These are phyloP conservation scores for Eucalyptus tenuipes DNA, from an alignment of 345 rosid genomes.

Conservation along the genomic window DNA sequence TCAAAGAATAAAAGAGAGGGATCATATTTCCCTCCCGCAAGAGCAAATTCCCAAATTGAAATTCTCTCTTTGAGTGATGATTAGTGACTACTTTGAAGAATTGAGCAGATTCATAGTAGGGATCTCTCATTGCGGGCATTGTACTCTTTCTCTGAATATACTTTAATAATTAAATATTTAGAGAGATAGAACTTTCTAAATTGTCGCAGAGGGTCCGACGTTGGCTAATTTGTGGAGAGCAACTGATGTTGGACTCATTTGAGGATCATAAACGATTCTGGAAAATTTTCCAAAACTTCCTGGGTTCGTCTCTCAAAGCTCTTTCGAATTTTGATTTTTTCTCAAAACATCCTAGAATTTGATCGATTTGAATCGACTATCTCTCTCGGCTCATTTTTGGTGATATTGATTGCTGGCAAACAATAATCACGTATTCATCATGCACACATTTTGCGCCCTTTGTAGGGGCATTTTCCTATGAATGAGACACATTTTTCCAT, in stretches of 20 bases:
- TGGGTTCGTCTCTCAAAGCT: too few species aligned
- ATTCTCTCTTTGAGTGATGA: background rate
- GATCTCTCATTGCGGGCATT: background rate
- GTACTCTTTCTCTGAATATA: background rate
- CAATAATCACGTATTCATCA: background rate
- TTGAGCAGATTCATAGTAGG: background rate
- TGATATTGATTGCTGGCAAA: background rate
- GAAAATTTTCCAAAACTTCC: accelerated
- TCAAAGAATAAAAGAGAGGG: too few species aligned
- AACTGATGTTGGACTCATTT: too few species aligned
- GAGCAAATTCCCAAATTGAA: background rate
- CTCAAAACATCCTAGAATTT: too few species aligned
- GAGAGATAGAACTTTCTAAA: background rate
- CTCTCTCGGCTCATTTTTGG: background rate
- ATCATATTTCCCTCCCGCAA: background rate
- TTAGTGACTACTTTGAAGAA: background rate
- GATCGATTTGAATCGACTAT: background rate
- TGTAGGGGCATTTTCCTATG: accelerated
- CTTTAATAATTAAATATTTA: background rate
- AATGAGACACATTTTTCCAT: too few species aligned
- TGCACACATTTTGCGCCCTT: background rate
- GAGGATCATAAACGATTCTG: background rate
- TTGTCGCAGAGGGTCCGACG: too few species aligned
- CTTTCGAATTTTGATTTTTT: too few species aligned
- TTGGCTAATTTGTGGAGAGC: too few species aligned